Evolutionary conservation across 108 stramenopile species (phyloP).

Genomic region (Bacterosira constricta): DNA sequence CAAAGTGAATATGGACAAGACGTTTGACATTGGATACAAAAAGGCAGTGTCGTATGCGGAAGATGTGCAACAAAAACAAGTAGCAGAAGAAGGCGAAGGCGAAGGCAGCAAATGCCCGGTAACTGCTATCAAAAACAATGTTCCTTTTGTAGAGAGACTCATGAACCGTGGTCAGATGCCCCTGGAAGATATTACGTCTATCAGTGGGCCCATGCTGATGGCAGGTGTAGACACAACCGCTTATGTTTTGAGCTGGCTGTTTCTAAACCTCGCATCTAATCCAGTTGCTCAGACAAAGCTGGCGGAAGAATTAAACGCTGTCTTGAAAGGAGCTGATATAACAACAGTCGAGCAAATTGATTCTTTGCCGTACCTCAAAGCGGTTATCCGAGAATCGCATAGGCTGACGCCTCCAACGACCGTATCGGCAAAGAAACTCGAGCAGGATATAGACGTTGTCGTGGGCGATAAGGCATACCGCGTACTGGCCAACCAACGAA

Average conservation of each 20-base stretch:
- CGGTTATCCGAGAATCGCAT: constrained; percentile 24
- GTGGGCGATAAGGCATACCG: background rate
- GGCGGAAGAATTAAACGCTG: constrained; percentile 16
- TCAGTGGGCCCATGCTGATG: constrained; percentile 6
- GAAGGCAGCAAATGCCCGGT: constrained; percentile 3
- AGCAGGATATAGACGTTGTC: constrained; percentile 12
- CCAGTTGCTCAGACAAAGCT: constrained; percentile 15
- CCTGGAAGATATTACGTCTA: background rate
- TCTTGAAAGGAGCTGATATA: constrained; percentile 20
- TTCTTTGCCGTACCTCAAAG: constrained; percentile 15
- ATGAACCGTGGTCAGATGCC: background rate
- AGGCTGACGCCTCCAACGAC: background rate
- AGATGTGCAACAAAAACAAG: background rate
- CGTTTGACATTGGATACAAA: background rate
- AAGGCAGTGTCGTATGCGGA: background rate
- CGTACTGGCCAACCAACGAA: background rate
- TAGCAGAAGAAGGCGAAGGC: background rate
- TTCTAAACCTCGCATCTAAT: constrained; percentile 21
- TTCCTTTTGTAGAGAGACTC: constrained; percentile 4
- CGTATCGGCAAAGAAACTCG: background rate
- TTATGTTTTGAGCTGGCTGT: constrained; percentile 14
- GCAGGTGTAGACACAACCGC: constrained; percentile 24
- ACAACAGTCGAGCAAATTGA: constrained; percentile 13
- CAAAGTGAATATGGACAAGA: constrained; percentile 17
- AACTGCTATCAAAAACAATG: constrained; percentile 2